These are phyloP conservation scores for Zymoseptoria brevis DNA, from an alignment of 2,329 filamentous ascomycete genomes.

Conservation along the genomic window DNA sequence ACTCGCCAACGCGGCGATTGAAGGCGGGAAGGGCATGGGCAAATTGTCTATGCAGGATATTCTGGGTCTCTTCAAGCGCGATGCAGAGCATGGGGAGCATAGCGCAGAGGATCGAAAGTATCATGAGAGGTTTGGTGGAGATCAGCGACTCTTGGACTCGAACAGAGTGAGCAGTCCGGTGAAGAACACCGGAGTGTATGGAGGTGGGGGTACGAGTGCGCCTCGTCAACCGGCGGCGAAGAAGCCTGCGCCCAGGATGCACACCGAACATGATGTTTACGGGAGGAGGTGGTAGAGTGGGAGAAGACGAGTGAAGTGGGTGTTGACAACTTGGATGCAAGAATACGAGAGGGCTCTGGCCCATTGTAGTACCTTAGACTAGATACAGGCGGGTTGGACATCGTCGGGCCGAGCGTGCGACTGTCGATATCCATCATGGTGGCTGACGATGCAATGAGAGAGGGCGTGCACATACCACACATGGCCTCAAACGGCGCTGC, in stretches of 20 bases:
- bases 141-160: conserved; percentile 30
- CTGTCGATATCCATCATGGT: not conserved
- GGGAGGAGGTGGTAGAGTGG: conserved; percentile 27
- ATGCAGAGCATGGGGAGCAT: conserved; percentile 44
- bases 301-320: not conserved
- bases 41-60: conserved; percentile 93
- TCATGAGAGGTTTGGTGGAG: conserved; percentile 28
- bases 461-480: not conserved
- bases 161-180: not conserved
- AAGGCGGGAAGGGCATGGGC: conserved; percentile 67
- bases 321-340: not conserved
- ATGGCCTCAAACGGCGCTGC: too few relatives aligned
- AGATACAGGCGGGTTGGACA: not conserved
- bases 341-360: not conserved
- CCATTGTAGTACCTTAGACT: not conserved
- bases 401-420: not conserved
- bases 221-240: conserved; percentile 6
- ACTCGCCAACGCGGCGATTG: conserved; percentile 85
- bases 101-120: conserved; percentile 37
- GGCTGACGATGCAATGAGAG: not conserved
- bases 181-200: not conserved
- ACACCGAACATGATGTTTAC: conserved; percentile 30
- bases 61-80: conserved; percentile 74
- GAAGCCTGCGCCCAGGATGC: conserved; percentile 14
- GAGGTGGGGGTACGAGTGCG: conserved; percentile 1